Evolutionary conservation across 1,284 basidiomycete species (phyloP), one percentile per base, ranked within the genome.

Genomic region (Fomitopsis palustris): DNA sequence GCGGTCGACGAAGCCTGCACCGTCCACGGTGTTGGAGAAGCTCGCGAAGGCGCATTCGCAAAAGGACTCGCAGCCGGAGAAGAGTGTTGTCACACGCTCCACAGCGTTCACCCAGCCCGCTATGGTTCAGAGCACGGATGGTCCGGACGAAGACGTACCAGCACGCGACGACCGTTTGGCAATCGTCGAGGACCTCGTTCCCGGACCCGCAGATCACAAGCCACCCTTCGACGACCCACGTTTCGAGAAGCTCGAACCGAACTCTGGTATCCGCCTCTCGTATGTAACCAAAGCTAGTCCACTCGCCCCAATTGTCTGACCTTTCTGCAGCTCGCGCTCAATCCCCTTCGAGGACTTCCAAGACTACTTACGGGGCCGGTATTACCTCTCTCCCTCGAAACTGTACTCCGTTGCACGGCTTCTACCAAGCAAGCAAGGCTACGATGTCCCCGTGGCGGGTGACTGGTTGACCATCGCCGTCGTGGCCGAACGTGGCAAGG

Each of bases 401-500:
- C 78, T 99, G 33, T 98, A 99, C 77, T 93, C 93, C 5, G 83
- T 88, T 52, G 82, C 93, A 47, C 86, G 91, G 12, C 82, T 92
- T 0, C 81, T 87, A 8, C 83, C 88, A 0, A 87, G 91, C 66
- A 90, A 92, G 64, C 85, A 88, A 57, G 88, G 88, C 16, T 96
- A 95, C 72, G 93, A 97, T 54, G 83, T 99, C 0, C 96, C 96
- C 2, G 87, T 98, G 4, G 84, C 86, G 5, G 92, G 92, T 1
- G 96, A 98, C 73, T 98, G 91, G 89, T 83, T 96, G 49, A 91
- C 92, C 8, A 90, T 96, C 55, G 93, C 90, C 1, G 93, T 95
- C 7, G 84, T 96, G 23, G 93, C 92, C 4, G 92, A 95, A 74
- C 85, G 93, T 35, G 87, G 91, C 4, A 85, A 85, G 21, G 76